Base-by-base conservation (phyloP, 805 yeast genomes). In the Wickerhamomyces queroliae region DNA sequence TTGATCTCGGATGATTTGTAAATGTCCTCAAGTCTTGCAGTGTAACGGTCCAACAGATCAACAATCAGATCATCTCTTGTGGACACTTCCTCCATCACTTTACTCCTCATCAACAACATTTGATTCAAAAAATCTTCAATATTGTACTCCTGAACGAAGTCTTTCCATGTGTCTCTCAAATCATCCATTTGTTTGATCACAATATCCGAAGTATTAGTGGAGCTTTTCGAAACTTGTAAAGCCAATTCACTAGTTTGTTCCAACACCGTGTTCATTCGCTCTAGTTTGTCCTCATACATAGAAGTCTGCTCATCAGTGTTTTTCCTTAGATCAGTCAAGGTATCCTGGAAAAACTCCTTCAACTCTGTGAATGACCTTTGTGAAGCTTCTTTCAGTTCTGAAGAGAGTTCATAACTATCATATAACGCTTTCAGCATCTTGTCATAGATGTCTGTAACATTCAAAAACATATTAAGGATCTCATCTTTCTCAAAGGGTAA, bases 401-500 rank as follows among this genome's bases (percentile, higher is more conserved):
- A 18, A 6, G 50, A 36, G 35, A 43, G 38, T 19, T 19, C 41
- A 40, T 46, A 42, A 21, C 49, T 48, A 2, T 48, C 55, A 15
- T 44, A 42, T 13, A 55, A 32, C 3, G 38, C 46, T 7, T 40
- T 41, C 22, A 55, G 28, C 4, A 55, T 34, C 11, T 40, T 30
- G 2, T 45, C 52, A 43, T 59, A 62, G 30, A 55, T 39, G 5
- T 52, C 53, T 0, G 81, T 75, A 10, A 78, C 65, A 43, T 76
- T 75, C 13, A 65, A 35, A 46, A 72, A 77, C 27, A 75, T 47
- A 11, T 59, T 52, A 36, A 76, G 42, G 0, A 77, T 63, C 39
- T 71, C 76, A 25, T 72, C 74, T 46, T 74, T 75, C 41, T 74
- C 76, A 47, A 54, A 73, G 0, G 80, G 80, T 1, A 72, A 45